phyloP scores from a whole-genome alignment of 257 asterid species.

The Buddleja alternifolia region DNA sequence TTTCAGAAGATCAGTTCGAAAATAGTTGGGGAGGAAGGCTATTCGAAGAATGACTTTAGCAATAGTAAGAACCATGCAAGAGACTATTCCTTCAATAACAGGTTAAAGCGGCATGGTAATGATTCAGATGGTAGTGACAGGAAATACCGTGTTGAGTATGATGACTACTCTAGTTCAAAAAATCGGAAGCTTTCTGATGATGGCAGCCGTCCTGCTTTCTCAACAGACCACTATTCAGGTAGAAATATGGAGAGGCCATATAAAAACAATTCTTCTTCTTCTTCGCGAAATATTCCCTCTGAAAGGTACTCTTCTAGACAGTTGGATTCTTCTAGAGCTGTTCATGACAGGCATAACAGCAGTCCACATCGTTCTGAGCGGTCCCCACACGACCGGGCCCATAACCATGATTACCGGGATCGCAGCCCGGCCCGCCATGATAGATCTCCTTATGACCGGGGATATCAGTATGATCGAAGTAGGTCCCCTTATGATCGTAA shows the following conservation, averaged over 20 bases:
- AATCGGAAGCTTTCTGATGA: constrained; percentile 78
- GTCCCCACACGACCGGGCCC: constrained; percentile 72
- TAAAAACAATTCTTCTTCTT: constrained; percentile 49
- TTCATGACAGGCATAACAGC: constrained; percentile 58
- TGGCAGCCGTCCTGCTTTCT: constrained; percentile 54
- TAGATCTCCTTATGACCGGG: constrained; percentile 55
- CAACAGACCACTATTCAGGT: constrained; percentile 63
- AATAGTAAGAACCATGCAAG: constrained; percentile 72
- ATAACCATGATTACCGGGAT: constrained; percentile 56
- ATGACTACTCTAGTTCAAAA: constrained; percentile 70
- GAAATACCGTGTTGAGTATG: constrained; percentile 62
- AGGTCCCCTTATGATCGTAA: constrained; percentile 78
- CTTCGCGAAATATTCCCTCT: constrained; percentile 57
- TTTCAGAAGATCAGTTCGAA: constrained; percentile 61
- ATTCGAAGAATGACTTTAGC: constrained; percentile 59
- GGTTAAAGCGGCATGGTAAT: constrained; percentile 70
- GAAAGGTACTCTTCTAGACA: constrained; percentile 81
- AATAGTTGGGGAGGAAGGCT: constrained; percentile 67
- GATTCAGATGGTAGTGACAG: constrained; percentile 68
- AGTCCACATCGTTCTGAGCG: constrained; percentile 83
- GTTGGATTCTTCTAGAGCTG: constrained; percentile 64
- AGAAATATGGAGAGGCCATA: constrained; percentile 52
- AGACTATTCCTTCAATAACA: constrained; percentile 55
- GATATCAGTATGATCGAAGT: constrained; percentile 55
- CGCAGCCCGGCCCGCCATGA: constrained; percentile 60